Conservation (phyloP, 2,329 filamentous ascomycete species). For the Calonectria hongkongensis region DNA sequence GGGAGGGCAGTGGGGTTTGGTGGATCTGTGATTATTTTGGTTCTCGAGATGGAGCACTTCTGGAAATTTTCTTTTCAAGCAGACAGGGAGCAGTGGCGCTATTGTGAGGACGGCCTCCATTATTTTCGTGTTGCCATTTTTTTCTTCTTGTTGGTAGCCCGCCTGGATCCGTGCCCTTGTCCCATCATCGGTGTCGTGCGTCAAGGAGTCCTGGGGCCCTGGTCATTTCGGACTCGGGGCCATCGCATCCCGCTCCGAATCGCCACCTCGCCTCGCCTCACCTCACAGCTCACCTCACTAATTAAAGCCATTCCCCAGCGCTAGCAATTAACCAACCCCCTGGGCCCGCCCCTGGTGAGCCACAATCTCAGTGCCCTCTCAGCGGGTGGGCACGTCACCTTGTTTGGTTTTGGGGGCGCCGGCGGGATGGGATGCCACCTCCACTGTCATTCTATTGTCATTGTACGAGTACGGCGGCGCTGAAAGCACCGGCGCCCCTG, state of each 20-base stretch:
- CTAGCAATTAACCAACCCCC: constrained; percentile 24
- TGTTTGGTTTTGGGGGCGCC: constrained; percentile 2
- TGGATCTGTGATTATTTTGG: constrained; percentile 25
- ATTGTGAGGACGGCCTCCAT: constrained; percentile 6
- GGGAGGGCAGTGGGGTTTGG: constrained; percentile 26
- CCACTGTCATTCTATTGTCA: background rate
- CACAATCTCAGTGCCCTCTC: constrained; percentile 11
- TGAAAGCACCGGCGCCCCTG: constrained; percentile 2
- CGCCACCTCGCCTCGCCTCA: constrained; percentile 27
- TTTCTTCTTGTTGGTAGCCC: constrained; percentile 9
- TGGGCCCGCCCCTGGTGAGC: constrained; percentile 10
- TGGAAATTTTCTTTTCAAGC: constrained; percentile 33
- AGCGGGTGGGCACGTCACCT: constrained; percentile 14
- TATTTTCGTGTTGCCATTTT: constrained; percentile 19
- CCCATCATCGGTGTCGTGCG: constrained; percentile 27
- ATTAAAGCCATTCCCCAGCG: constrained; percentile 19
- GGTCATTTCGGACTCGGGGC: constrained; percentile 19
- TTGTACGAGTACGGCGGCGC: constrained; percentile 25
- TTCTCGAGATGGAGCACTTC: constrained; percentile 22
- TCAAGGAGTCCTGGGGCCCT: constrained; percentile 7
- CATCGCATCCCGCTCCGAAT: constrained; percentile 17
- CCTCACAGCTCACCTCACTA: constrained; percentile 22
- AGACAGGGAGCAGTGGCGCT: background rate
- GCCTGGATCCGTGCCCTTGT: constrained; percentile 25
- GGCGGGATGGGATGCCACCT: constrained; percentile 20